Evolutionary conservation across 345 rosid species (phyloP).

Genomic region (Citrus australasica): DNA sequence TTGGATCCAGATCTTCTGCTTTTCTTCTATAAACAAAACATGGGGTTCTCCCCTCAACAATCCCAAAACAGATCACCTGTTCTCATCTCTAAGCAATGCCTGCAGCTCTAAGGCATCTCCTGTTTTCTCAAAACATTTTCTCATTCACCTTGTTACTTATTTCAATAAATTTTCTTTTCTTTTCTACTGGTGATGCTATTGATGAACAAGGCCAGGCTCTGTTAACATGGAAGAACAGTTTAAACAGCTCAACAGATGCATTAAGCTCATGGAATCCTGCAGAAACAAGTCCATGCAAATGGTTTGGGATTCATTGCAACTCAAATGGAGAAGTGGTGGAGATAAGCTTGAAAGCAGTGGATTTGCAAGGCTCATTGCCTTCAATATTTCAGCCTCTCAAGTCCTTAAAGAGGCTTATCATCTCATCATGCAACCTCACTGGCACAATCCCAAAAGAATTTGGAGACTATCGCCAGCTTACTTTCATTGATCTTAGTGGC

Average conservation of each 20-base stretch:
- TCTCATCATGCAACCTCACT: slow-evolving; percentile 72
- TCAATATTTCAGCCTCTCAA: slow-evolving; percentile 51
- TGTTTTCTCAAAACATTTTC: slow-evolving; percentile 33
- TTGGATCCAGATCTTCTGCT: slow-evolving; percentile 75
- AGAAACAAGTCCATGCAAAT: slow-evolving; percentile 58
- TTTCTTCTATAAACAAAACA: slow-evolving; percentile 75
- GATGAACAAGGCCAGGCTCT: slow-evolving; percentile 74
- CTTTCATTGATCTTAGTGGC: slow-evolving; percentile 60
- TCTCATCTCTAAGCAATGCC: slow-evolving; percentile 55
- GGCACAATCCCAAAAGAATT: slow-evolving; percentile 67
- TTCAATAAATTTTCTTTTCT: slow-evolving; percentile 33
- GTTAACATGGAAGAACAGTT: slow-evolving; percentile 67
- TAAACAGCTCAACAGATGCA: slow-evolving; percentile 48
- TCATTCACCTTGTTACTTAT: slow-evolving; percentile 41
- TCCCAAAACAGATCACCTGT: slow-evolving; percentile 52
- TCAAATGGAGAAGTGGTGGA: slow-evolving; percentile 47
- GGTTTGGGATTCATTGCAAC: slow-evolving; percentile 82
- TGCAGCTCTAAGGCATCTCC: slow-evolving; percentile 46
- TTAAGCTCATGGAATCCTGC: slow-evolving; percentile 58
- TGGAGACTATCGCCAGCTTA: slow-evolving; percentile 56
- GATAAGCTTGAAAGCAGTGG: slow-evolving; percentile 50
- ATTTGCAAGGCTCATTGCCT: slow-evolving; percentile 68
- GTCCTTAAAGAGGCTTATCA: slow-evolving; percentile 50
- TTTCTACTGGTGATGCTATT: slow-evolving; percentile 49
- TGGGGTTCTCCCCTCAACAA: slow-evolving; percentile 75